These are phyloP conservation scores for Dentipellis sp. DNA, from an alignment of 768 basidiomycete species.

Conservation along the genomic window DNA sequence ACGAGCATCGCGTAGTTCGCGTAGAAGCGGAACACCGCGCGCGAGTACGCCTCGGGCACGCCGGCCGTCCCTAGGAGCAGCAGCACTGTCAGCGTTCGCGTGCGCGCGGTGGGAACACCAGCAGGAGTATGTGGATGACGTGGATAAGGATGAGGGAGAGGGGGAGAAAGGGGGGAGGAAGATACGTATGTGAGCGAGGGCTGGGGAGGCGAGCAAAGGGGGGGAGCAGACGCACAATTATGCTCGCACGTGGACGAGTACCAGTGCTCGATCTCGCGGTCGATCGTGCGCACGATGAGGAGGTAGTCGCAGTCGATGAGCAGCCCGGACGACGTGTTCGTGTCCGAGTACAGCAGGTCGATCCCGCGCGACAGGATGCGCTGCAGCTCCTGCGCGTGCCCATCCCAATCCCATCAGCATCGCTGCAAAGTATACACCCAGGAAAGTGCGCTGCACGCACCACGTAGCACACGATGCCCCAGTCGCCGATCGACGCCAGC, in stretches of 20 bases:
- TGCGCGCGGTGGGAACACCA: not conserved
- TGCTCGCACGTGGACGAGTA: conserved; percentile 38
- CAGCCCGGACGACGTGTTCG: conserved; percentile 70
- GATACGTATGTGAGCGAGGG: not conserved
- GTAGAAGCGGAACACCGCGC: conserved; percentile 59
- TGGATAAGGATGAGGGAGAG: no score
- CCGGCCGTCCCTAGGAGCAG: conserved; percentile 1
- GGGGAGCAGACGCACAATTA: not conserved
- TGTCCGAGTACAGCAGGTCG: conserved; percentile 84
- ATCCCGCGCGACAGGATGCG: conserved; percentile 82
- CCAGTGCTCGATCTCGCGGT: conserved; percentile 63
- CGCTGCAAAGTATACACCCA: not conserved
- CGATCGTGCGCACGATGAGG: conserved; percentile 74
- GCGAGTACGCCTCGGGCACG: conserved; percentile 31
- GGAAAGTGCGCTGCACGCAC: conserved; percentile 34
- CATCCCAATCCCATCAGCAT: no score
- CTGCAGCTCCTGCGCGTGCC: conserved; percentile 89
- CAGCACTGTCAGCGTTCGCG: not conserved
- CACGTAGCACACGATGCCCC: conserved; percentile 65
- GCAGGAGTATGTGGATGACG: no score
- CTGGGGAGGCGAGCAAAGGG: no score
- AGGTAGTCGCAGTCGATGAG: conserved; percentile 81
- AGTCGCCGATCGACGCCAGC: conserved; percentile 54
- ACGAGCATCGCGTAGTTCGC: conserved; percentile 82
- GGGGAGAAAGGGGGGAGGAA: not conserved